Evolutionary conservation across 805 yeast species (phyloP), one percentile per base, ranked within the genome.

Genomic region (Wickerhamiella nectarea): DNA sequence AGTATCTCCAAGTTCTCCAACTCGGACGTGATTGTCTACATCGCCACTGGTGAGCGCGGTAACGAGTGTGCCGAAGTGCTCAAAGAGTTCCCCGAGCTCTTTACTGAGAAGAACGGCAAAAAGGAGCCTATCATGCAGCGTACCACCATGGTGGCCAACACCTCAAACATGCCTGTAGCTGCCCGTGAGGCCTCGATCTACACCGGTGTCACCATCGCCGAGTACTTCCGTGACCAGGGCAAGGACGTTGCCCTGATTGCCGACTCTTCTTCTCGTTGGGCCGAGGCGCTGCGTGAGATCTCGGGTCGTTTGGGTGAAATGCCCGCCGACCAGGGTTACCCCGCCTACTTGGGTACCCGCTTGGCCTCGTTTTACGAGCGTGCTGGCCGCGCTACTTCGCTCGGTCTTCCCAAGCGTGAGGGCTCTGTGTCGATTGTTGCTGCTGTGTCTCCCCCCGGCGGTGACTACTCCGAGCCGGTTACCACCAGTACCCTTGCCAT

Each of bases 251-350:
- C 97, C 26, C 91, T 91, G 97, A 91, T 91, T 80, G 99, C 99
- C 48, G 99, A 91, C 66, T 91, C 98, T 5, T 89, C 97, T 26
- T 87, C 96, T 25, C 87, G 99, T 74, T 91, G 99, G 99, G 99
- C 99, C 36, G 99, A 91, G 72, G 99, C 99, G 50, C 75, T 91
- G 63, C 87, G 99, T 80, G 99, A 91, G 75, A 81, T 91, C 64
- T 87, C 97, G 43, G 99, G 99, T 76, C 94, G 99, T 76, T 74
- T 91, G 65, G 99, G 98, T 69, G 99, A 91, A 74, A 91, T 91
- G 99, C 99, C 99, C 63, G 99, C 99, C 50, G 99, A 91, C 69
- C 98, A 93, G 73, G 99, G 99, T 73, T 91, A 87, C 91, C 99
- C 99, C 49, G 99, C 99, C 42, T 91, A 91, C 65, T 74, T 91